Evolutionary conservation across 2,329 filamentous ascomycete genomes (phyloP), one percentile per base, ranked within the genome.

Genomic region (Aspergillus piperis): DNA sequence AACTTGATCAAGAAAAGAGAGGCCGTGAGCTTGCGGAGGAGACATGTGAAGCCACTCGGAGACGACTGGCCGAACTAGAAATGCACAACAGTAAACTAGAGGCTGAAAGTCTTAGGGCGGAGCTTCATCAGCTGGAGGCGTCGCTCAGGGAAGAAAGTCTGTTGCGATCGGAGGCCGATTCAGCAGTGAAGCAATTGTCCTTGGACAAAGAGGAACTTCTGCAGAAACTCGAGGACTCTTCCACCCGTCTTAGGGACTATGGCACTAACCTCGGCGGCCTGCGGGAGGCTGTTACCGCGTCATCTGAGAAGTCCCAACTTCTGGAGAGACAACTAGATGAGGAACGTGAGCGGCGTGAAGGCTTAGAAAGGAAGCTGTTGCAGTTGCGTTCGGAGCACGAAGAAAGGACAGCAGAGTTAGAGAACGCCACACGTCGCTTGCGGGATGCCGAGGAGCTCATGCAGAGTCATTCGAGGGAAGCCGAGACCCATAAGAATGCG

Each of bases 1-100:
- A 97, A 59, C 80, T 96, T 1, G 88, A 92, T 32, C 87, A 91
- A 0, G 96, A 99, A 77, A 91, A 84, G 71, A 89, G 86, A 62
- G 89, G 91, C 5, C 87, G 92, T 53, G 88, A 92, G 69, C 81
- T 97, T 13, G 92, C 95, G 0, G 95, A 99, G 71, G 94, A 97
- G 61, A 96, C 91, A 2, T 84, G 90, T 5, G 88, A 88, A 66
- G 90, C 91, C 25, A 89, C 93, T 2, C 90, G 96, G 73, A 90
- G 88, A 75, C 88, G 94, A 21, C 88, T 96, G 75, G 81, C 86
- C 7, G 92, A 97, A 67, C 82, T 99, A 2, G 94, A 98, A 72
- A 83, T 83, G 47, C 94, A 96, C 71, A 89, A 90, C 70, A 92
- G 90, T 39, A 88, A 91, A 3, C 86, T 90, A 1, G 94, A 99